A percentile compares a stretch with the other conserved stretches of the same genome.
These are phyloP conservation scores for Orychophragmus violaceus DNA, from an alignment of 345 rosid species.

Conservation along the genomic window DNA sequence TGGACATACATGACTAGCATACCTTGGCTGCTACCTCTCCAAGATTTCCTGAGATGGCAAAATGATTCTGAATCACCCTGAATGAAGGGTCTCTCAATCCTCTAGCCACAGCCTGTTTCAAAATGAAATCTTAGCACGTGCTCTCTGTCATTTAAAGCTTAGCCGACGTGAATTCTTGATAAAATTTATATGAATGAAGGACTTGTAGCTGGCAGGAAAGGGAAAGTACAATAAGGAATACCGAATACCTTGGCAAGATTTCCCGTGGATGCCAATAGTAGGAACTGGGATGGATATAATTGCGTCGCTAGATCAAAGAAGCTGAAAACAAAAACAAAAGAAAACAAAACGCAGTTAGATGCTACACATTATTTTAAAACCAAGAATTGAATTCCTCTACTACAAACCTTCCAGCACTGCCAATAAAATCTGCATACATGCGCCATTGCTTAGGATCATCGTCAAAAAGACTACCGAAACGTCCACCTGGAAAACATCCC, in stretches of 20 bases:
- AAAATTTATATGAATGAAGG: background rate
- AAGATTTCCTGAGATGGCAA: conserved; percentile 76
- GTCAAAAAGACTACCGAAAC: conserved; percentile 86
- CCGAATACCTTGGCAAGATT: conserved; percentile 91
- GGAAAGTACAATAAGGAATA: conserved; percentile 14
- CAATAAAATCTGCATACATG: conserved; percentile 97
- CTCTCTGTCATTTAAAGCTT: background rate
- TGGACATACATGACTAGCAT: conserved; percentile 4
- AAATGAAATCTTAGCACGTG: background rate
- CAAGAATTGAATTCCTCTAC: background rate
- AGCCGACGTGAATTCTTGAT: background rate
- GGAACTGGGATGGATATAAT: conserved; percentile 84
- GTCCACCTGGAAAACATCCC: conserved; percentile 59
- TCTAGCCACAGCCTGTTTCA: conserved; percentile 80
- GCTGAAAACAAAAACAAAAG: conserved; percentile 36
- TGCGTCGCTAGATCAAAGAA: conserved; percentile 90
- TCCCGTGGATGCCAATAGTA: conserved; percentile 85
- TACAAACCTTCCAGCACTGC: conserved; percentile 89
- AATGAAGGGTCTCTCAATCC: conserved; percentile 95
- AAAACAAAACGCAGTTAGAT: background rate
- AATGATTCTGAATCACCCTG: conserved; percentile 90
- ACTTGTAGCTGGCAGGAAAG: background rate
- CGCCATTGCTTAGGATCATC: conserved; percentile 99
- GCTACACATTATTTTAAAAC: background rate
- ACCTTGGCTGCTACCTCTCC: conserved; percentile 99